Percentiles rank a stretch among this genome's conserved stretches.
These are phyloP conservation scores for Rhexocercosporidium sp. DNA, from an alignment of 2,329 filamentous ascomycete genomes.

Conservation along the genomic window DNA sequence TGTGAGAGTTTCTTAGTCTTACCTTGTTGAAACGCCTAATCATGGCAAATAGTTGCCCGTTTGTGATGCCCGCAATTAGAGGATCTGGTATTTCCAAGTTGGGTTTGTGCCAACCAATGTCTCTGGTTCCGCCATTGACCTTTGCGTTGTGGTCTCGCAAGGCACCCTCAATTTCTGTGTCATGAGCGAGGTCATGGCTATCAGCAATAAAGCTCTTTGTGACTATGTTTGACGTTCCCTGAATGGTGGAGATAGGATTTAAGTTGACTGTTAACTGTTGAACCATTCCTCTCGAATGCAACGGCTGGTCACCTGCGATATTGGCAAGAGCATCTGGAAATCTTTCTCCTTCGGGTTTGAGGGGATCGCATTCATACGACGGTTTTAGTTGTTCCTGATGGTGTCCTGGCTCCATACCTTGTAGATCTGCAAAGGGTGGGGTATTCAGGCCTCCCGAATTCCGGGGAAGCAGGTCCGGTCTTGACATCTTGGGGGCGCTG, in stretches of 20 bases:
- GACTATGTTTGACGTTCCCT: not conserved
- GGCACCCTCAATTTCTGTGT: not conserved
- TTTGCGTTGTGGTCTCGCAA: not conserved
- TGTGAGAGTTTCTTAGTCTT: not conserved
- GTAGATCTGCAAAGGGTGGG: not conserved
- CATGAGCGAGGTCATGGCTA: conserved; percentile 12
- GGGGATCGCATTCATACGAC: not conserved
- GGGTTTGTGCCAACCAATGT: conserved; percentile 18
- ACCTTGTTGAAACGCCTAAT: conserved; percentile 35
- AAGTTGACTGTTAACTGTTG: not conserved
- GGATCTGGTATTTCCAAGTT: conserved; percentile 16
- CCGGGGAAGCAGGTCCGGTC: not conserved
- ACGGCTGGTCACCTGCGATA: not conserved
- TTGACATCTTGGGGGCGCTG: not conserved
- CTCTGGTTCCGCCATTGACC: not conserved
- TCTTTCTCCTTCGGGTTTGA: not conserved
- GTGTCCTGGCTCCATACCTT: not conserved
- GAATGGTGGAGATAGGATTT: not conserved
- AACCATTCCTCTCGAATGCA: not conserved
- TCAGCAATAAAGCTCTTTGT: conserved; percentile 10
- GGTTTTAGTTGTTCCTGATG: not conserved
- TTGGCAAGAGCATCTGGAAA: not conserved
- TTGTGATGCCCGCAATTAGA: not conserved
- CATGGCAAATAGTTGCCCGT: conserved; percentile 19
- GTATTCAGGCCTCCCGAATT: not conserved